Evolutionary conservation across 2,329 filamentous ascomycete species (phyloP).

Genomic region (Aspergillus puulaauensis): DNA sequence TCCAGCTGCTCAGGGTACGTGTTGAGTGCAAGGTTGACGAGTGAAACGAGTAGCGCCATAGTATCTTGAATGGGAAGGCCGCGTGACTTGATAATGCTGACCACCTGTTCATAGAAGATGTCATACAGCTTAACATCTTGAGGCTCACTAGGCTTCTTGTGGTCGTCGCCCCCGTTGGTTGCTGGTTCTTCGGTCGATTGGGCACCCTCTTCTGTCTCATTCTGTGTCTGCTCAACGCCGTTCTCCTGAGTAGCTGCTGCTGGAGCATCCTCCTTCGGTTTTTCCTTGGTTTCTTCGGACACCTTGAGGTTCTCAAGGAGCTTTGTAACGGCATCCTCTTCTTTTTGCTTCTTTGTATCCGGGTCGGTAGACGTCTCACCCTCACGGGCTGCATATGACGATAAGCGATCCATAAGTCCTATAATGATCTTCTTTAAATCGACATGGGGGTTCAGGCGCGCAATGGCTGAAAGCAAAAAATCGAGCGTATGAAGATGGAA

Average conservation of each 20-base stretch:
- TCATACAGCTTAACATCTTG: conserved; percentile 87
- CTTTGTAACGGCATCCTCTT: conserved; percentile 77
- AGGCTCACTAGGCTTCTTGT: conserved; percentile 39
- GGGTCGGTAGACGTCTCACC: conserved; percentile 68
- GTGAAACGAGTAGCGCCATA: conserved; percentile 87
- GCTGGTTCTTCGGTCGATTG: conserved; percentile 22
- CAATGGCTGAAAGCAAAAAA: conserved; percentile 89
- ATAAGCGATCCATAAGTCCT: conserved; percentile 93
- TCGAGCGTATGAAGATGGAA: conserved; percentile 97
- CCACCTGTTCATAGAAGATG: conserved; percentile 95
- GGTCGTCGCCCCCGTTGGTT: conserved; percentile 31
- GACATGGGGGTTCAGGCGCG: conserved; percentile 89
- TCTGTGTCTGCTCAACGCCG: conserved; percentile 34
- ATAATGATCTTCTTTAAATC: conserved; percentile 98
- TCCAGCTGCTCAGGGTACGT: conserved; percentile 91
- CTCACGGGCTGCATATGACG: conserved; percentile 90
- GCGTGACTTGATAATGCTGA: conserved; percentile 87
- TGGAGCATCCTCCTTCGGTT: conserved; percentile 36
- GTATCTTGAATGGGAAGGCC: conserved; percentile 91
- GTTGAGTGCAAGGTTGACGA: conserved; percentile 89
- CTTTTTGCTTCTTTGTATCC: conserved; percentile 71
- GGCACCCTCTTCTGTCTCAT: conserved; percentile 25
- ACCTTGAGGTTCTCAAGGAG: conserved; percentile 78
- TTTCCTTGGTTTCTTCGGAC: conserved; percentile 54
- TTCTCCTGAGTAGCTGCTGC: conserved; percentile 35